Base-by-base conservation (phyloP, 2,329 filamentous ascomycete species). In the Pseudogymnoascus pannorum region DNA sequence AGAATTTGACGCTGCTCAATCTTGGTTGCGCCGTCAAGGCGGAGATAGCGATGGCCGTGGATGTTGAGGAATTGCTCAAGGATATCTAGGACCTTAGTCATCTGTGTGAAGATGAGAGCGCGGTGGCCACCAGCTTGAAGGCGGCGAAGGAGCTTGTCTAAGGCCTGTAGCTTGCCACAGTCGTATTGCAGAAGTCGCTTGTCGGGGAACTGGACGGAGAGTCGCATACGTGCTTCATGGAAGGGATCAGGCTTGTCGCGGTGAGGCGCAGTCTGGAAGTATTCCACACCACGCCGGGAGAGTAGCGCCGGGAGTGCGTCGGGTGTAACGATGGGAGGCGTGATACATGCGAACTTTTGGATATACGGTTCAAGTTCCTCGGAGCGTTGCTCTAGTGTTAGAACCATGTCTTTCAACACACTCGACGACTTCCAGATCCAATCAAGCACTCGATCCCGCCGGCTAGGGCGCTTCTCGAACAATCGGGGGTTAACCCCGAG, bases 61-160 rank as follows among this genome's bases (percentile, higher is more conserved):
- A 99, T 97, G 71, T 97, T 97, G 67, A 99, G 84, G 72, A 99
- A 99, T 68, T 94, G 92, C 73, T 99, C 94, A 2, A 99, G 81
- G 61, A 99, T 96, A 73, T 99, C 93, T 16, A 99, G 81, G 51
- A 97, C 94, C 73, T 96, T 96, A 54, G 94, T 97, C 94, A 99
- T 99, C 71, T 99, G 94, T 0, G 95, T 97, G 75, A 99, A 99
- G 72, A 99, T 99, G 58, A 99, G 80, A 8, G 92, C 94, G 6
- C 95, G 90, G 70, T 97, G 94, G 1, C 92, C 92, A 38, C 91
- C 92, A 2, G 89, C 85, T 75, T 97, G 92, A 6, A 99, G 81
- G 64, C 89, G 87, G 8, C 94, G 88, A 12, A 99, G 81, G 1
- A 99, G 81, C 64, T 87, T 87, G 70, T 95, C 94, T 14, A 99